phyloP scores from a whole-genome alignment of 352 stramenopile species.

The Pythium utonaiense region DNA sequence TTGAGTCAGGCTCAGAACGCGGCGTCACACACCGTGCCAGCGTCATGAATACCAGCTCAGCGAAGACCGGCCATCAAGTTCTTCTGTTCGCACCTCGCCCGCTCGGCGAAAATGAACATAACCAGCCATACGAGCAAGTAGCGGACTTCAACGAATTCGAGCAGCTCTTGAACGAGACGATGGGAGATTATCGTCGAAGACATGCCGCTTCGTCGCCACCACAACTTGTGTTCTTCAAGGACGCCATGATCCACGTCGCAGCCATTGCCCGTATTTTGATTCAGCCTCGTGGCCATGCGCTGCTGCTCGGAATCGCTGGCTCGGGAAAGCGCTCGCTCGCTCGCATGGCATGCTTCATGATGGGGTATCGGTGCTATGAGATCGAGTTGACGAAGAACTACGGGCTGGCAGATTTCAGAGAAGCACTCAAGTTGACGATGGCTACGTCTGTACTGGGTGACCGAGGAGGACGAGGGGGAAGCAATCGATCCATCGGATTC shows the following conservation, averaged over 20 bases:
- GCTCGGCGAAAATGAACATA: constrained; percentile 1
- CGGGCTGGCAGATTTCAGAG: constrained; percentile 77
- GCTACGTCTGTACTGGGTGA: constrained; percentile 38
- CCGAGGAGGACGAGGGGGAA: background rate
- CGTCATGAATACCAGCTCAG: background rate
- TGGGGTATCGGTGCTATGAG: constrained; percentile 65
- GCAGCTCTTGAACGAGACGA: constrained; percentile 40
- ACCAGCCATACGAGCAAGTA: constrained; percentile 56
- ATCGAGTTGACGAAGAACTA: constrained; percentile 89
- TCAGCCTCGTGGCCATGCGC: constrained; percentile 79
- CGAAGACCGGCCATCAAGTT: background rate
- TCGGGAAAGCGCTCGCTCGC: constrained; percentile 82
- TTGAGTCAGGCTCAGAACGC: constrained; percentile 12
- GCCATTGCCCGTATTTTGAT: constrained; percentile 81
- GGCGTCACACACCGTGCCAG: background rate
- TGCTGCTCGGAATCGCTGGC: constrained; percentile 87
- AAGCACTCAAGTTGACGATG: constrained; percentile 81
- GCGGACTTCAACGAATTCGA: constrained; percentile 61
- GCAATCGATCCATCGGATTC: background rate
- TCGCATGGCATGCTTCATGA: constrained; percentile 72
- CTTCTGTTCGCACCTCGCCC: constrained; percentile 9
- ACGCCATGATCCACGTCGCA: constrained; percentile 83
- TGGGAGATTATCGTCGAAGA: constrained; percentile 41
- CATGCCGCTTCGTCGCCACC: constrained; percentile 17
- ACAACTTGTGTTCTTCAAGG: constrained; percentile 77